Evolutionary conservation across 352 stramenopile species (phyloP).

Genomic region (Pythium sp.): DNA sequence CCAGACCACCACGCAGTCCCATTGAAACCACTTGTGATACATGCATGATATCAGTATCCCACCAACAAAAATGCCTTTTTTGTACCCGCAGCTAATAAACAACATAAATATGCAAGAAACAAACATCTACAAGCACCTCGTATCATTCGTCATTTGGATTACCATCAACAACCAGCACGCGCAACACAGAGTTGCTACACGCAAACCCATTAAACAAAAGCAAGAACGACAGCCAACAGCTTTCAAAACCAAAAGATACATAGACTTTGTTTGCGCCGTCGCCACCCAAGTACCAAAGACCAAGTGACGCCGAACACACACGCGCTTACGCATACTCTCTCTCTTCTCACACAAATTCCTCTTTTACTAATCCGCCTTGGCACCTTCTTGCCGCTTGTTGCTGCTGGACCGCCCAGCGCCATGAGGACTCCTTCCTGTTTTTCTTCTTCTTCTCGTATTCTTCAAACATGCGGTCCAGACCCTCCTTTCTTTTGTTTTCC

Average conservation of each 20-base stretch:
- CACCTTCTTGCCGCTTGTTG: background rate
- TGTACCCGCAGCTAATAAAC: background rate
- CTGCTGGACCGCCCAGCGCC: conserved; percentile 1
- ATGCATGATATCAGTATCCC: background rate
- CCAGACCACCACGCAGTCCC: conserved; percentile 13
- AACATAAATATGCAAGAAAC: conserved; percentile 4
- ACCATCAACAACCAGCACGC: background rate
- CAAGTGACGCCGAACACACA: background rate
- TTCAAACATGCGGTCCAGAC: conserved; percentile 1
- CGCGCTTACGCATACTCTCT: background rate
- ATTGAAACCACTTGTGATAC: background rate
- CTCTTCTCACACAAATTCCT: conserved; percentile 9
- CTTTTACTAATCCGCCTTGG: background rate
- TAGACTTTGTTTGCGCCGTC: conserved; percentile 1
- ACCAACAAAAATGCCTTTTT: conserved; percentile 7
- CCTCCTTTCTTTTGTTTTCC: background rate
- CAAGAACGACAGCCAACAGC: background rate
- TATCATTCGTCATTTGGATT: background rate
- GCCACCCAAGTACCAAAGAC: background rate
- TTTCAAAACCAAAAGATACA: conserved; percentile 7
- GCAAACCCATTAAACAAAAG: background rate
- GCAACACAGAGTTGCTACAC: background rate
- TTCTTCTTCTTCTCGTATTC: background rate
- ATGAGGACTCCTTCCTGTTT: background rate
- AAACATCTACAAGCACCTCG: background rate